Conservation (phyloP, 2,329 filamentous ascomycete genomes). For the Mycogone perniciosa region DNA sequence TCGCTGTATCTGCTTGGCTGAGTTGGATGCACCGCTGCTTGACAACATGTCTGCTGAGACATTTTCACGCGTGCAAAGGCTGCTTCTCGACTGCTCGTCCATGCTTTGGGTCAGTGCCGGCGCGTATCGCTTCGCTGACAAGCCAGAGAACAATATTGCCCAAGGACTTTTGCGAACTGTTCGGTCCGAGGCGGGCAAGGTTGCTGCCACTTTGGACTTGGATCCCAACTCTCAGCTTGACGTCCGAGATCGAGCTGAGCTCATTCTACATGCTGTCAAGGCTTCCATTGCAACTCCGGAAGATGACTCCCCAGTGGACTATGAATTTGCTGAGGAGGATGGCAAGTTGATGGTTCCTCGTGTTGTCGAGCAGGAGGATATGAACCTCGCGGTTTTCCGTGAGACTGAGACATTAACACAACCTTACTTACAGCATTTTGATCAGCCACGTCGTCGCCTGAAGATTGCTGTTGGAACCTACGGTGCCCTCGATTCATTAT, state of each 20-base stretch:
- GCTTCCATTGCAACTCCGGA: conserved; percentile 16
- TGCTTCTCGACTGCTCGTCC: conserved; percentile 29
- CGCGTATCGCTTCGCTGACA: conserved; percentile 30
- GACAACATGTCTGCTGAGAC: conserved; percentile 31
- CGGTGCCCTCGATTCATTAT: conserved; percentile 33
- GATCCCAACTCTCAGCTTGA: conserved; percentile 31
- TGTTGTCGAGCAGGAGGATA: conserved; percentile 20
- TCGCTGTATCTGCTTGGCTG: conserved; percentile 35
- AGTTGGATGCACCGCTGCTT: conserved; percentile 39
- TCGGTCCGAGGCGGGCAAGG: conserved; percentile 40
- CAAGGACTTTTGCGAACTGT: conserved; percentile 39
- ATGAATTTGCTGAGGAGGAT: conserved; percentile 24
- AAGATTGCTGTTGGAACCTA: conserved; percentile 34
- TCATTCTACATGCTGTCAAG: conserved; percentile 25
- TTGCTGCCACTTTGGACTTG: conserved; percentile 40
- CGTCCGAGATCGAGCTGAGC: conserved; percentile 23
- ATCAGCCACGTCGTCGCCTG: conserved; percentile 26
- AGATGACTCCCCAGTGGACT: conserved; percentile 19
- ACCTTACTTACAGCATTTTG: conserved; percentile 33
- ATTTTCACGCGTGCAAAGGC: conserved; percentile 32
- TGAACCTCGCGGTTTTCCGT: conserved; percentile 23
- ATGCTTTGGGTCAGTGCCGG: conserved; percentile 36
- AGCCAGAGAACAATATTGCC: conserved; percentile 38
- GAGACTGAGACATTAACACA: conserved; percentile 19
- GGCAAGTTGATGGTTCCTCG: conserved; percentile 25